phyloP scores from a whole-genome alignment of 1,284 basidiomycete species.

The Inonotus obliquus region DNA sequence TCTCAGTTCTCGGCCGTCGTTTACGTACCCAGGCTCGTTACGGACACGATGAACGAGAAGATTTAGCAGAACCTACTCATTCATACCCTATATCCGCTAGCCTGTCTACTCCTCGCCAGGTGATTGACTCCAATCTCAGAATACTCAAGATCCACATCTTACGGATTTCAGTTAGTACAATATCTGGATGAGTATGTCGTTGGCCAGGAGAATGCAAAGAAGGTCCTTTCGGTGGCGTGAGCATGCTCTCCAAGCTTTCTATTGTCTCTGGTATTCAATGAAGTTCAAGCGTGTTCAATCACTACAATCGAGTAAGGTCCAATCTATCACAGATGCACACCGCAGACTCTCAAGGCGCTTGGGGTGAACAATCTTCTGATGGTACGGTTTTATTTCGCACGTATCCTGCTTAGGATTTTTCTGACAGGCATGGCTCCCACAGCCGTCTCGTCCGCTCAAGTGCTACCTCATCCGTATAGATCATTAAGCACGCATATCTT shows the following conservation, averaged over 20 bases:
- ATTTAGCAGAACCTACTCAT: slow-evolving; percentile 23
- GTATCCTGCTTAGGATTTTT: neutral
- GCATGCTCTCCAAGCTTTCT: slow-evolving; percentile 29
- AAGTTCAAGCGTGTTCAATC: slow-evolving; percentile 79
- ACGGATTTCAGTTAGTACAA: slow-evolving; percentile 59
- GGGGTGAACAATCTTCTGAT: slow-evolving; percentile 20
- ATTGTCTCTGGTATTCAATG: slow-evolving; percentile 16
- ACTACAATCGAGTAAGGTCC: slow-evolving; percentile 78
- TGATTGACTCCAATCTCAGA: slow-evolving; percentile 25
- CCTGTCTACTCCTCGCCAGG: slow-evolving; percentile 70
- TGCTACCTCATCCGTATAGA: slow-evolving; percentile 50
- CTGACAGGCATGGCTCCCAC: slow-evolving; percentile 10
- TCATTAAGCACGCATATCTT: slow-evolving; percentile 32
- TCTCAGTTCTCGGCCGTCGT: neutral
- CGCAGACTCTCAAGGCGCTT: slow-evolving; percentile 34
- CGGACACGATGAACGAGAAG: slow-evolving; percentile 33
- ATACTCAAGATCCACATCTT: neutral
- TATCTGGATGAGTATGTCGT: slow-evolving; percentile 90
- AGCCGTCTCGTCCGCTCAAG: slow-evolving; percentile 45
- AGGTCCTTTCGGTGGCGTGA: slow-evolving; percentile 86
- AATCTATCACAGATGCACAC: slow-evolving; percentile 49
- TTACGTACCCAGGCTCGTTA: slow-evolving; percentile 41
- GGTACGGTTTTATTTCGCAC: neutral
- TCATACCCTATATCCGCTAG: slow-evolving; percentile 33
- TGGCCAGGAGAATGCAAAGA: slow-evolving; percentile 90